Conservation (phyloP, 345 rosid genomes). For the Eucalyptus pumila region DNA sequence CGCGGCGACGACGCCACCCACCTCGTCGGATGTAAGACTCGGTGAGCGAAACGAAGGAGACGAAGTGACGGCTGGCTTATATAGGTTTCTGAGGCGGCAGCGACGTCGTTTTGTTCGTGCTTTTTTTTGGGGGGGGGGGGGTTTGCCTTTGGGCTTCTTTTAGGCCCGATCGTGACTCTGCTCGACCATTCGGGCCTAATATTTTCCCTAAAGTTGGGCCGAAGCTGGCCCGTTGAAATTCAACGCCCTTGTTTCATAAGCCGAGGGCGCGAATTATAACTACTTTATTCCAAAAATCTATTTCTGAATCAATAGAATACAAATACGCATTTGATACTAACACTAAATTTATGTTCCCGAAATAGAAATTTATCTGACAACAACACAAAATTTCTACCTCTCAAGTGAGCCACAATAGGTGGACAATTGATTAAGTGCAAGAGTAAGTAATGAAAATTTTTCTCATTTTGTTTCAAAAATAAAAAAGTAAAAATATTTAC, state of each 20-base stretch:
- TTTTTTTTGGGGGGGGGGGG: too few species aligned
- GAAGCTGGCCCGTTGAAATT: neutral
- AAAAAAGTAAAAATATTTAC: too few species aligned
- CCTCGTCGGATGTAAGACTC: neutral
- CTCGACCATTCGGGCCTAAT: neutral
- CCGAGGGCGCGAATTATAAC: neutral
- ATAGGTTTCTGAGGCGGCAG: neutral
- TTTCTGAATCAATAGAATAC: too few species aligned
- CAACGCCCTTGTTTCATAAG: neutral
- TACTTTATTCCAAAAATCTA: too few species aligned
- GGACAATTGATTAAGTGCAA: too few species aligned
- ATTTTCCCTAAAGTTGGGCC: neutral
- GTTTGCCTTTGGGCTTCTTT: neutral
- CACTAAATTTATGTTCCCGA: too few species aligned
- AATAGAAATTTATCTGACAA: too few species aligned
- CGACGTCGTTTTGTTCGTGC: neutral
- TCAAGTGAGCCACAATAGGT: too few species aligned
- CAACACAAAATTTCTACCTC: too few species aligned
- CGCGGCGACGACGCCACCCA: neutral
- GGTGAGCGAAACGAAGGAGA: neutral
- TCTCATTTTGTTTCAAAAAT: too few species aligned
- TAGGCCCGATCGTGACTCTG: neutral
- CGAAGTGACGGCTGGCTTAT: neutral
- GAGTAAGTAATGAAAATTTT: too few species aligned
- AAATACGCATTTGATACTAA: too few species aligned